A percentile compares a stretch with the other conserved stretches of the same genome.
Evolutionary conservation across 768 basidiomycete genomes (phyloP).

Genomic region (Fomitopsis pulvina): DNA sequence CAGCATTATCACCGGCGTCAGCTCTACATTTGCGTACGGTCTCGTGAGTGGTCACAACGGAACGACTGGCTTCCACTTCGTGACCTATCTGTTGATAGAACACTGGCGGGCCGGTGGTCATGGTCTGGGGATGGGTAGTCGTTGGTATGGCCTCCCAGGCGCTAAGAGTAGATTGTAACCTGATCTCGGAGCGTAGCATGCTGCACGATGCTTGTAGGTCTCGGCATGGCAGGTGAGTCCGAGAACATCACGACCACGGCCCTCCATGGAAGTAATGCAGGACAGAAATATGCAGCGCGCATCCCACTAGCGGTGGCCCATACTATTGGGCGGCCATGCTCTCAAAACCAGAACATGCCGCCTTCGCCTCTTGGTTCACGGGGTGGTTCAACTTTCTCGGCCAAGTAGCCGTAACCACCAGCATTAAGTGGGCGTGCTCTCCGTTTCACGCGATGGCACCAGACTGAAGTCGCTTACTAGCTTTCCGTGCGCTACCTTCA

Average conservation of each 20-base stretch:
- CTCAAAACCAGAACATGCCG: constrained; percentile 46
- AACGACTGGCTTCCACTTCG: neutral
- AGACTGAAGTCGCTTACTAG: constrained; percentile 24
- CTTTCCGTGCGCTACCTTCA: constrained; percentile 60
- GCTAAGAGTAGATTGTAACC: neutral
- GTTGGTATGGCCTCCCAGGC: constrained; percentile 36
- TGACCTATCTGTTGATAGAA: constrained; percentile 34
- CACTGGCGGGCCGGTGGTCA: constrained; percentile 70
- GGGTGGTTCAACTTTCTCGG: constrained; percentile 74
- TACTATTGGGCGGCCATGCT: constrained; percentile 83
- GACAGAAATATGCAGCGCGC: constrained; percentile 46
- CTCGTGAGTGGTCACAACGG: constrained; percentile 35
- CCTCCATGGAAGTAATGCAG: neutral
- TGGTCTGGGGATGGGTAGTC: constrained; percentile 72
- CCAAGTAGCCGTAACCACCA: constrained; percentile 73
- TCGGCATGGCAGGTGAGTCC: constrained; percentile 63
- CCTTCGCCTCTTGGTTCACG: constrained; percentile 69
- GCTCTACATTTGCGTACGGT: constrained; percentile 64
- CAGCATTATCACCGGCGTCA: constrained; percentile 65
- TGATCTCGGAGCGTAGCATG: constrained; percentile 26
- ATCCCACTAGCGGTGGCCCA: constrained; percentile 67
- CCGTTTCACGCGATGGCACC: too few relatives aligned
- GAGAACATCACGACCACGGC: neutral
- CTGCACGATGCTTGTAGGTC: constrained; percentile 66
- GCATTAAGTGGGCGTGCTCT: constrained; percentile 43